Percentiles rank a stretch among this genome's conserved stretches.
phyloP scores from a whole-genome alignment of 208 protist genomes.

The Trypanosoma brucei region DNA sequence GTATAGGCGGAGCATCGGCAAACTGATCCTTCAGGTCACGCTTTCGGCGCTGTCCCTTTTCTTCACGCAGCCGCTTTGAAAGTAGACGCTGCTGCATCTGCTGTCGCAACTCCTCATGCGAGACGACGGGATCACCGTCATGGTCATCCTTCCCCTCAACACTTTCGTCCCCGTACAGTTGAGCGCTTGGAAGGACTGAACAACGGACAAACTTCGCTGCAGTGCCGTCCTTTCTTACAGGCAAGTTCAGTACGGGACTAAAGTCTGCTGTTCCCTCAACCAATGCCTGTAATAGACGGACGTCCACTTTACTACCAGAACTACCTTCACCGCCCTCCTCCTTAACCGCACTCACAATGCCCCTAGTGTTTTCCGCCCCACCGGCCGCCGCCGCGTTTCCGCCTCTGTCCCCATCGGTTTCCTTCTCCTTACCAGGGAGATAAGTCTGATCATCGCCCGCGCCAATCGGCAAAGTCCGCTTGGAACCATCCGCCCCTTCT shows the following conservation, averaged over 20 bases:
- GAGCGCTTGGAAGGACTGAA: slow-evolving; percentile 71
- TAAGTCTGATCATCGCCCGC: neutral
- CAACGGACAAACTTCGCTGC: slow-evolving; percentile 61
- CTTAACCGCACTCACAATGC: no score
- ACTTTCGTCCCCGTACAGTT: slow-evolving; percentile 44
- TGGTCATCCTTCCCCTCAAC: slow-evolving; percentile 30
- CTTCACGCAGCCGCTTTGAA: slow-evolving; percentile 73
- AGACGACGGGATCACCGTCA: slow-evolving; percentile 75
- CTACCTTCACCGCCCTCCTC: neutral
- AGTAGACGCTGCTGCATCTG: slow-evolving; percentile 80
- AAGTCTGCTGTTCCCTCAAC: slow-evolving; percentile 35
- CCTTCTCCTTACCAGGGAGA: neutral
- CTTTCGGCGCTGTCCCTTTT: slow-evolving; percentile 61
- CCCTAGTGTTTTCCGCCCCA: no score
- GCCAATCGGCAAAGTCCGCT: neutral
- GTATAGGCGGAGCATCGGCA: neutral
- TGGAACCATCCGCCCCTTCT: slow-evolving; percentile 3
- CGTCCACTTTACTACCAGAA: neutral
- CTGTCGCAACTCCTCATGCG: slow-evolving; percentile 73
- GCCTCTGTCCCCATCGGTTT: neutral
- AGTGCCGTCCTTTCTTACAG: slow-evolving; percentile 45
- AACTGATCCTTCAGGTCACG: slow-evolving; percentile 38
- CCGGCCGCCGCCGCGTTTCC: no score
- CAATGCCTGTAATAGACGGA: slow-evolving; percentile 7
- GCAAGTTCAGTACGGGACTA: slow-evolving; percentile 38